Base-by-base conservation (phyloP, 2,329 filamentous ascomycete genomes). In the Cladorrhinum sp. region DNA sequence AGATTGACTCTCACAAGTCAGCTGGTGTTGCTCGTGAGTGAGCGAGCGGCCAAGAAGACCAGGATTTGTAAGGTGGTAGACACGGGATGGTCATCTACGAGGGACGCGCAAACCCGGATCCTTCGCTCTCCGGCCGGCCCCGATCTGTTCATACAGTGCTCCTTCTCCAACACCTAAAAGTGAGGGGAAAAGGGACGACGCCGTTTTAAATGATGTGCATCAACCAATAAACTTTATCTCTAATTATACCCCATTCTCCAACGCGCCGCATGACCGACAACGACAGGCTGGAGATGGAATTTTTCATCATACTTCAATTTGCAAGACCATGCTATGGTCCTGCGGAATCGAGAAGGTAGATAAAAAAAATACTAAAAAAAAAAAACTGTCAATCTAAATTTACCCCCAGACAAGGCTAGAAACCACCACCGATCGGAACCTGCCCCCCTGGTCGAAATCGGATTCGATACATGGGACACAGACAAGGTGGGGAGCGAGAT, bases 41-140 rank as follows among this genome's bases (percentile, higher is more conserved):
- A n/a, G n/a, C n/a, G n/a, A n/a, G n/a, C n/a, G n/a, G n/a, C n/a
- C n/a, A n/a, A n/a, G n/a, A n/a, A n/a, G n/a, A n/a, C n/a, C n/a
- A n/a, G n/a, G n/a, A n/a, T n/a, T n/a, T n/a, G n/a, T n/a, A n/a
- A n/a, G 16, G 36, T 16, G 36, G 16, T 42, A 21, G 20, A 55
- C 36, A 55, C 53, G 53, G 53, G 53, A 55, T 55, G 53, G 28
- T 24, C 46, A 50, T 50, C 18, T 50, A 50, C 18, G n/a, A 42
- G 16, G 16, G 33, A 48, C 53, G 36, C 53, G 53, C 53, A 57
- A 57, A 49, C 54, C 54, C 39, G 54, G 54, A 57, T 57, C 54
- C 54, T 57, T 57, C 24, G 36, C 54, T 49, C 30, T 57, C 16
- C 54, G 39, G 39, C 9, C 21, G 39, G 6, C 39, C 30, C 7